Percentiles rank a stretch among this genome's conserved stretches.
Evolutionary conservation across 768 basidiomycete species (phyloP).

Genomic region (Auricularia heimuer): DNA sequence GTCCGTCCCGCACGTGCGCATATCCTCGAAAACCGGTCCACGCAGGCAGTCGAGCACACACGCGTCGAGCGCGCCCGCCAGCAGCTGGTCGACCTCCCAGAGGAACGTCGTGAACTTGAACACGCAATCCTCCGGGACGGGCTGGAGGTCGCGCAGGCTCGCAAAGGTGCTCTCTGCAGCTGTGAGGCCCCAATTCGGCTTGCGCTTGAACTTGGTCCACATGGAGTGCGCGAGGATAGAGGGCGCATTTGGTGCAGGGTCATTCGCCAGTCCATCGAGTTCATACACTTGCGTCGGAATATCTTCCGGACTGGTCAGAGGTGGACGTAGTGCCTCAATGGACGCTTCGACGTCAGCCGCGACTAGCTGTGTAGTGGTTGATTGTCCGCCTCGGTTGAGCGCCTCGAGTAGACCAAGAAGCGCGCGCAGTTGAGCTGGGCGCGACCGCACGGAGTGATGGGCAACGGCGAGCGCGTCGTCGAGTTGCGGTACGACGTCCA

Average conservation of each 20-base stretch:
- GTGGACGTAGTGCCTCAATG: slow-evolving; percentile 49
- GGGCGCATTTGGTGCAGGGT: slow-evolving; percentile 40
- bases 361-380: slow-evolving; percentile 16
- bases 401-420: slow-evolving; percentile 55
- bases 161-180: slow-evolving; percentile 79
- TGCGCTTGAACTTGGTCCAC: slow-evolving; percentile 75
- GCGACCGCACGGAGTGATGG: slow-evolving; percentile 52
- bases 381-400: slow-evolving; percentile 48
- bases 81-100: slow-evolving; percentile 63
- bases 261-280: slow-evolving; percentile 55
- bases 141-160: slow-evolving; percentile 59
- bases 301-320: slow-evolving; percentile 56
- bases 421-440: slow-evolving; percentile 55
- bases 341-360: slow-evolving; percentile 35
- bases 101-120: slow-evolving; percentile 53
- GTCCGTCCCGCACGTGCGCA: slow-evolving; percentile 46
- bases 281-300: slow-evolving; percentile 52
- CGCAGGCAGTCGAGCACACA: slow-evolving; percentile 65
- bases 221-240: slow-evolving; percentile 59
- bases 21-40: slow-evolving; percentile 55
- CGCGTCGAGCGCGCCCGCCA: slow-evolving; percentile 61
- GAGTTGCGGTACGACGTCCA: slow-evolving; percentile 50
- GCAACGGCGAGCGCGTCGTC: slow-evolving; percentile 50
- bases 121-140: slow-evolving; percentile 32
- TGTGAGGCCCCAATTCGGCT: slow-evolving; percentile 67